phyloP scores from a whole-genome alignment of 2,329 filamentous ascomycete species.

The Pyrenophora tritici-repentis region DNA sequence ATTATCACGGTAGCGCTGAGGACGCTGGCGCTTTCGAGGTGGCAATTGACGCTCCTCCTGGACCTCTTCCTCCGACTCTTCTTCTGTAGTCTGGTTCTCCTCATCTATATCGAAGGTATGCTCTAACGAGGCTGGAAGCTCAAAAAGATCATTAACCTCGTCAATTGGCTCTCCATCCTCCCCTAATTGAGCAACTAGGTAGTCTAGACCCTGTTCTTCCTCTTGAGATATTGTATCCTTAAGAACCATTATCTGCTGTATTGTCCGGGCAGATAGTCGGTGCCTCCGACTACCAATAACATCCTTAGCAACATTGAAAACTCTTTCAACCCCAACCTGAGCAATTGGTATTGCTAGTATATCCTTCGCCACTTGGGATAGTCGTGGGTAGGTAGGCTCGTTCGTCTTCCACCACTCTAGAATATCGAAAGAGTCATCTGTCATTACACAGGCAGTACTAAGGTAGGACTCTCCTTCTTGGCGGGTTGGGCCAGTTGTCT shows the following conservation, averaged over 20 bases:
- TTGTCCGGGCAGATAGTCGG: neutral
- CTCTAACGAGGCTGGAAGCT: neutral
- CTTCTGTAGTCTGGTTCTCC: too few species aligned
- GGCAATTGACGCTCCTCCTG: too few species aligned
- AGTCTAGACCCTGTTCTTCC: too few species aligned
- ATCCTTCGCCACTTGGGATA: neutral
- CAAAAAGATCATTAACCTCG: neutral
- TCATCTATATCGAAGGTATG: neutral
- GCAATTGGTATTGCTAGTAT: neutral
- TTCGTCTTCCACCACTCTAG: neutral
- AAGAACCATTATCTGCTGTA: neutral
- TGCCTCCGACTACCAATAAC: neutral
- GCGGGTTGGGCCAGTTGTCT: neutral
- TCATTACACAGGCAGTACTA: too few species aligned
- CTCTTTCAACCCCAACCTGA: neutral
- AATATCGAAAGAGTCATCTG: neutral
- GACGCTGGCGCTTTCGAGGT: too few species aligned
- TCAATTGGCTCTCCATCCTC: neutral
- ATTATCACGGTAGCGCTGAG: too few species aligned
- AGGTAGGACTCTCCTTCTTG: too few species aligned
- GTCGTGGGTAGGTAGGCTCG: neutral
- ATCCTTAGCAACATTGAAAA: constrained; percentile 3
- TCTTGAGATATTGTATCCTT: neutral
- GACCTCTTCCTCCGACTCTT: too few species aligned
- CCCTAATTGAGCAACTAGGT: too few species aligned